Evolutionary conservation across 495 filamentous ascomycete genomes (phyloP).

Genomic region (Cercophora newfieldiana): DNA sequence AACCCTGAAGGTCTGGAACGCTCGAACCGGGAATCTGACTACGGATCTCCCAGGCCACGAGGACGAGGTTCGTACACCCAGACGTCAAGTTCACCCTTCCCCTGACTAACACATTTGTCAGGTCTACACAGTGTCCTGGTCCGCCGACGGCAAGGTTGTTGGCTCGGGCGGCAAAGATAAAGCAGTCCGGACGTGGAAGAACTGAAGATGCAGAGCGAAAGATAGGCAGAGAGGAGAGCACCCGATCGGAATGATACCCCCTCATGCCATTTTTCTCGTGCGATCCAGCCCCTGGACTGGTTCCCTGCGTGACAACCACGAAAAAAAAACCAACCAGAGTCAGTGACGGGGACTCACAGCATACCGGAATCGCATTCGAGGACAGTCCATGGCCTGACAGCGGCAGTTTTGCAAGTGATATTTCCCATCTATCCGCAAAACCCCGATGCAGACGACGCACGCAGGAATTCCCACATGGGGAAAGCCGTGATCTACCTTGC

Average conservation of each 20-base stretch:
- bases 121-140: constrained; percentile 62
- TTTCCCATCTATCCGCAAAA: too few relatives aligned
- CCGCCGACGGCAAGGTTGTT: constrained; percentile 38
- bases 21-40: constrained; percentile 76
- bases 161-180: constrained; percentile 90
- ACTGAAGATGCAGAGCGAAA: constrained; percentile 30
- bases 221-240: background rate
- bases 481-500: background rate
- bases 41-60: constrained; percentile 89
- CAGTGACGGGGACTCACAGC: too few relatives aligned
- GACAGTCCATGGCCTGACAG: too few relatives aligned
- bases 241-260: constrained; percentile 28
- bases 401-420: too few relatives aligned
- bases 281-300: background rate
- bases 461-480: background rate
- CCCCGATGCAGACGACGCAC: background rate
- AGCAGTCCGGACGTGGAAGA: constrained; percentile 80
- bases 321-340: background rate
- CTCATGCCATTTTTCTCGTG: background rate
- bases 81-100: background rate
- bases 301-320: background rate
- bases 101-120: constrained; percentile 12
- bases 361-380: too few relatives aligned
- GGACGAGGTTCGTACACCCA: constrained; percentile 84
- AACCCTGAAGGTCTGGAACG: constrained; percentile 93